phyloP scores from a whole-genome alignment of 495 filamentous ascomycete genomes.

The Thozetella sp. region DNA sequence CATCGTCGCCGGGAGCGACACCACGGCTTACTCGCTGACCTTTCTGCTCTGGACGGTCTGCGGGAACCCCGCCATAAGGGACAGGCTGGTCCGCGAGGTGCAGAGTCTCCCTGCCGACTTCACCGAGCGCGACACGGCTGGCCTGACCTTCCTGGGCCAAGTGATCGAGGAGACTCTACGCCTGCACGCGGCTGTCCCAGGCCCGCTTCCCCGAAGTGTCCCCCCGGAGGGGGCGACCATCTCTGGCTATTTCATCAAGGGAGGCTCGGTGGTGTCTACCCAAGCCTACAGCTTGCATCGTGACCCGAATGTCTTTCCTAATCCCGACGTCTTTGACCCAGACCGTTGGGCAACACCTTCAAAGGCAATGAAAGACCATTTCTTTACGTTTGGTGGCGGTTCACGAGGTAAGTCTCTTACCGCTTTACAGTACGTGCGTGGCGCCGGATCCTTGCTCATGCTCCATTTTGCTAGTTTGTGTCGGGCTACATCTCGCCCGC shows the following conservation, averaged over 20 bases:
- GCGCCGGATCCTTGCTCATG: not conserved
- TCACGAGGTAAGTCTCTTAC: conserved; percentile 18
- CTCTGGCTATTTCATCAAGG: conserved; percentile 20
- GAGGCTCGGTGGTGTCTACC: conserved; percentile 27
- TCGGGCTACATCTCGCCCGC: conserved; percentile 30
- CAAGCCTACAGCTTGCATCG: conserved; percentile 44
- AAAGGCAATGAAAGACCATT: conserved; percentile 53
- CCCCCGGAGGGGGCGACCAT: conserved; percentile 23
- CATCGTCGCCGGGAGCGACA: conserved; percentile 53
- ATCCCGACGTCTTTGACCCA: conserved; percentile 30
- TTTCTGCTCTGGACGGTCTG: conserved; percentile 42
- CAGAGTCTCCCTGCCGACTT: conserved; percentile 33
- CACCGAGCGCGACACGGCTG: conserved; percentile 25
- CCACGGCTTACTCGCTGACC: conserved; percentile 45
- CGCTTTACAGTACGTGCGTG: conserved; percentile 31
- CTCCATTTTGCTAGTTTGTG: conserved; percentile 27
- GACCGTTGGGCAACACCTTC: conserved; percentile 35
- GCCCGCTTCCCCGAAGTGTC: conserved; percentile 37
- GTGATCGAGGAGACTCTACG: conserved; percentile 61
- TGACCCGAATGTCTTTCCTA: conserved; percentile 24
- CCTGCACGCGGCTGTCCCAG: conserved; percentile 50
- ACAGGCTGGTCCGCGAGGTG: conserved; percentile 41
- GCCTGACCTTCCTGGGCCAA: conserved; percentile 48
- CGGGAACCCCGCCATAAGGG: conserved; percentile 25
- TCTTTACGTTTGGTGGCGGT: conserved; percentile 55